Evolutionary conservation across 2,329 filamentous ascomycete genomes (phyloP).

Genomic region (Fusarium nurragi): DNA sequence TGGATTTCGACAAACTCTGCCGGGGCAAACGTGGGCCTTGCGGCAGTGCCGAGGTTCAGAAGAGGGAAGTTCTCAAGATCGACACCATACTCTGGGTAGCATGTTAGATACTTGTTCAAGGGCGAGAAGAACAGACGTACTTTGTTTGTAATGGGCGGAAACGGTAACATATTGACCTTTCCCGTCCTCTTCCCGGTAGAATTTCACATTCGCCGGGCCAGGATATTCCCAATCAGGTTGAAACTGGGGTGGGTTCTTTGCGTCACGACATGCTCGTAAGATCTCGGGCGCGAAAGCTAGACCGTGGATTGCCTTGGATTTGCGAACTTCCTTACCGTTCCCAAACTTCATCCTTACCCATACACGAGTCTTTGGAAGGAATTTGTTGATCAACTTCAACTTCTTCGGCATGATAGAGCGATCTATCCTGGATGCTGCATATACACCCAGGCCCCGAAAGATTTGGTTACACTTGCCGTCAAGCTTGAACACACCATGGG

Average conservation of each 20-base stretch:
- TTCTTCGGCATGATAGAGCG: neutral
- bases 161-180: constrained; percentile 50
- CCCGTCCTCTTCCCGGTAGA: constrained; percentile 45
- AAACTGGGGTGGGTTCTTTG: constrained; percentile 40
- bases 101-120: constrained; percentile 11
- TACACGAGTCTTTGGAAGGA: constrained; percentile 53
- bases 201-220: constrained; percentile 48
- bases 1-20: constrained; percentile 72
- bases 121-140: constrained; percentile 41
- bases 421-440: constrained; percentile 21
- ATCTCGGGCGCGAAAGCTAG: constrained; percentile 43
- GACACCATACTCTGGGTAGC: constrained; percentile 48
- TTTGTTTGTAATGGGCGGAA: constrained; percentile 55
- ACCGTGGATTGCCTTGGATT: constrained; percentile 45
- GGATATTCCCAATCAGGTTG: constrained; percentile 40
- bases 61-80: constrained; percentile 61
- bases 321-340: constrained; percentile 45
- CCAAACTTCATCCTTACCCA: constrained; percentile 46
- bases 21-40: constrained; percentile 71
- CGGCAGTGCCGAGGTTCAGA: constrained; percentile 70
- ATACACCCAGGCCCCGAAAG: constrained; percentile 43
- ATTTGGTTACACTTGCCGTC: constrained; percentile 50
- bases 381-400: constrained; percentile 49
- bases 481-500: constrained; percentile 62
- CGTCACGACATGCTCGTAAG: constrained; percentile 11